phyloP scores from a whole-genome alignment of 257 asterid genomes.

The Lycium ferocissimum region DNA sequence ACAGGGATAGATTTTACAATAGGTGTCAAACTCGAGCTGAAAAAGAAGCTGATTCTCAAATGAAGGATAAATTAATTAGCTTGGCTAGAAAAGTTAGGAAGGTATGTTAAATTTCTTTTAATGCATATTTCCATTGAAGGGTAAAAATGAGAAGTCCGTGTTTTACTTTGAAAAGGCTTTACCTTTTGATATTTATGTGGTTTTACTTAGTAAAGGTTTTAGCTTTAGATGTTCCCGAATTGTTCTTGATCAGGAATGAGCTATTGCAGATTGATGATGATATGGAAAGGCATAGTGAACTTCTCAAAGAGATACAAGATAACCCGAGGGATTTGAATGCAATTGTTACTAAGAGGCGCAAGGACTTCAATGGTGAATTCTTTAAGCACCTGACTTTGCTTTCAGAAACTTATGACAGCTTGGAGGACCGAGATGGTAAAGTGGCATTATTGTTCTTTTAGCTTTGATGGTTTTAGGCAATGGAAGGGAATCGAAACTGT shows the following conservation, averaged over 20 bases:
- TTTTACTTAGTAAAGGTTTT: not conserved
- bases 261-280: conserved; percentile 88
- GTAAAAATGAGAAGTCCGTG: not conserved
- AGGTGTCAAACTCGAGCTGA: conserved; percentile 68
- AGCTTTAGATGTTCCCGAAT: conserved; percentile 1
- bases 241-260: conserved; percentile 43
- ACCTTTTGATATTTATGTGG: not conserved
- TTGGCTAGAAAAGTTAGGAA: conserved; percentile 76
- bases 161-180: not conserved
- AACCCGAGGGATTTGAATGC: conserved; percentile 77
- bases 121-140: not conserved
- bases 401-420: conserved; percentile 66
- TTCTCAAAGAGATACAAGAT: conserved; percentile 82
- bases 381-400: conserved; percentile 79
- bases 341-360: conserved; percentile 76
- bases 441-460: not conserved
- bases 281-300: conserved; percentile 71
- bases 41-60: conserved; percentile 57
- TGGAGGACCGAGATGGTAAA: conserved; percentile 94
- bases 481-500: not conserved
- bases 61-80: conserved; percentile 63
- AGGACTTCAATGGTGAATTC: conserved; percentile 78
- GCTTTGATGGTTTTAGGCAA: not conserved
- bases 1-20: conserved; percentile 64
- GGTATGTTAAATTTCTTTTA: conserved; percentile 43